Base-by-base conservation (phyloP, 768 basidiomycete species). In the Punctularia strigosozonata region DNA sequence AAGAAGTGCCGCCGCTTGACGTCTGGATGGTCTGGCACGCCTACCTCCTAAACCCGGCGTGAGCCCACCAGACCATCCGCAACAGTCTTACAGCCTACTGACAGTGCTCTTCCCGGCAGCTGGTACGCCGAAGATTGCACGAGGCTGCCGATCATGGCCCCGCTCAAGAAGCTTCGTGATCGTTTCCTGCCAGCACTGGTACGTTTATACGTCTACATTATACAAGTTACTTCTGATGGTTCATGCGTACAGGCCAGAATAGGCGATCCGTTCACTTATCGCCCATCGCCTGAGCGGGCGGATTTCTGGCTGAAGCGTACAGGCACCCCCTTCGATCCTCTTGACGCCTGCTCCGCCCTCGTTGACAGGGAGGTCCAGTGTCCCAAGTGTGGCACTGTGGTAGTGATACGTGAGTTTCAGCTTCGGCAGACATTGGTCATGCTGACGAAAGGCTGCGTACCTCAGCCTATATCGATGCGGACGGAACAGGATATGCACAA, bases 401-500 rank as follows among this genome's bases (percentile, higher is more conserved):
- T 53, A 36, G 49, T 47, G 20, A 50, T 45, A 22, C 55, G 64
- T 66, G 48, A 50, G 65, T 50, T 20, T 18, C 26, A 14, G 3
- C n/a, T 17, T 25, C 25, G 15, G 7, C 21, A 21, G 19, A 13
- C 13, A 3, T 14, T 12, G 6, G 10, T 40, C 30, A 2, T 8
- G 18, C 28, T 40, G 57, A 48, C 2, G 1, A n/a, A 17, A 13
- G 20, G 36, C 30, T 28, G 18, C 17, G 14, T 28, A 12, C 2
- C 8, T 26, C 23, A 75, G 73, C 62, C 2, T 65, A 66, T 25
- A 43, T 67, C 39, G 65, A 54, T 4, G 49, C 47, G 5, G 43
- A 50, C 0, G 68, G 65, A 1, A 64, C 61, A 1, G 75, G 75
- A 0, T 77, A 73, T 38, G 49, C 67, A 0, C 71, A 75, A 42